Evolutionary conservation across 371 early-diverging fungal genomes (phyloP), one percentile per base, ranked within the genome.

Genomic region (Saksenaea oblongispora): DNA sequence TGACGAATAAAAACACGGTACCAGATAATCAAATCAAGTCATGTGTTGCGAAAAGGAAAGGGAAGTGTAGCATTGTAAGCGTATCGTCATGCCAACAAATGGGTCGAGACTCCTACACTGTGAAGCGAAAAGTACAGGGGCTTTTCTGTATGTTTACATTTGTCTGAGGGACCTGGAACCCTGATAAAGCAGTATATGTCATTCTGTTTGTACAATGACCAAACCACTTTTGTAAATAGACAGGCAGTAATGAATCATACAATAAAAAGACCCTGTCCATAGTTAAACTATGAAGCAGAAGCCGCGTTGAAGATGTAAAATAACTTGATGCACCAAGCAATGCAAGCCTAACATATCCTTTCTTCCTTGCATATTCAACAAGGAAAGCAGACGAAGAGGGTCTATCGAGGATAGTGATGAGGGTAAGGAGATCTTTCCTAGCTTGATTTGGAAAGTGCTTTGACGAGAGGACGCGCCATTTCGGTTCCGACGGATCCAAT

Each of bases 381-480:
- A 1, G 5, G 11, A 39, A 39, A 39, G n/a, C 5, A 39, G 8
- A 39, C 11, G 39, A 11, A 39, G 39, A 39, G 39, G 11, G 24
- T 7, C 22, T 7, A 47, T 22, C 22, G 10, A 22, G 22, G 51
- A 10, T 41, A 22, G 8, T n/a, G 22, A 17, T 10, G 24, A 18
- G 10, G 8, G n/a, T 47, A 10, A 22, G 51, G 24, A 47, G 51
- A 18, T 17, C 22, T 47, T 10, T 22, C 10, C 22, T 22, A 22
- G 24, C 51, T 47, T 47, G 22, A 47, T 47, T 47, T 22, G 51
- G 51, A 17, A 47, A 47, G 51, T 22, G 51, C 51, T 22, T 47
- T 47, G 51, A 47, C 51, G 51, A 47, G 17, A 47, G 22, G 3
- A 22, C 51, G 51, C 51, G 51, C 51, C 51, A 47, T 47, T 47